Percentiles rank a stretch among this genome's conserved stretches.
These are phyloP conservation scores for Colletotrichum orchidophilum DNA, from an alignment of 2,329 filamentous ascomycete genomes.

Conservation along the genomic window DNA sequence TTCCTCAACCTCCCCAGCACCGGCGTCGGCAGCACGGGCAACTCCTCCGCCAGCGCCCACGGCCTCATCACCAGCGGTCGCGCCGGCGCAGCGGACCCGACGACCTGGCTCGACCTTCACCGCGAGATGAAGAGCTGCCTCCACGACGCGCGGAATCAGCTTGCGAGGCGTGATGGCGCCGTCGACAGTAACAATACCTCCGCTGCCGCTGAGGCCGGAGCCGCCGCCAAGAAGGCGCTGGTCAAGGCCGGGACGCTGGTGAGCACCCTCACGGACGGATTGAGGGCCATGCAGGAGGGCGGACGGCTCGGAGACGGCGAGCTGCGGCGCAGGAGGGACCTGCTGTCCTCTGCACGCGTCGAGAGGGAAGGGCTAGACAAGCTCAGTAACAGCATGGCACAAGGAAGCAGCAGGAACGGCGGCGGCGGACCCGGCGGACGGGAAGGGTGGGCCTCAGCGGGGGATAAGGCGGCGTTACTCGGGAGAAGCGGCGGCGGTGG, in stretches of 20 bases:
- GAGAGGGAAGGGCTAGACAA: conserved; percentile 82
- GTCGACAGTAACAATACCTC: conserved; percentile 51
- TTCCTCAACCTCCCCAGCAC: conserved; percentile 76
- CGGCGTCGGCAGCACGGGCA: conserved; percentile 50
- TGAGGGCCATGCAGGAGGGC: conserved; percentile 64
- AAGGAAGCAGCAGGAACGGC: conserved; percentile 41
- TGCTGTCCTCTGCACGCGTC: conserved; percentile 74
- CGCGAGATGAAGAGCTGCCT: conserved; percentile 77
- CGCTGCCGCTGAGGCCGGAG: conserved; percentile 68
- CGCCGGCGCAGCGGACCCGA: conserved; percentile 59
- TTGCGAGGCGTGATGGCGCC: conserved; percentile 72
- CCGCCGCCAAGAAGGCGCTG: conserved; percentile 78
- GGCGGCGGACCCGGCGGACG: conserved; percentile 57
- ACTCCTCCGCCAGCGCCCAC: conserved; percentile 57
- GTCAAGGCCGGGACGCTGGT: conserved; percentile 74
- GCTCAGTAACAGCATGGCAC: conserved; percentile 66
- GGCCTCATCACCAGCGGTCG: conserved; percentile 47
- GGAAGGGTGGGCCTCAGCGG: conserved; percentile 58
- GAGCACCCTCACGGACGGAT: conserved; percentile 70
- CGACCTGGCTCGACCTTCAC: conserved; percentile 81
- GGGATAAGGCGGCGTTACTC: conserved; percentile 62
- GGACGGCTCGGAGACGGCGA: conserved; percentile 77
- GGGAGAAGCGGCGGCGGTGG: conserved; percentile 43
- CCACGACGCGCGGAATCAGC: conserved; percentile 70
- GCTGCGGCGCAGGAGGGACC: conserved; percentile 74